Conservation (phyloP, 2,329 filamentous ascomycete species). For the Paracamarosporium sp. region DNA sequence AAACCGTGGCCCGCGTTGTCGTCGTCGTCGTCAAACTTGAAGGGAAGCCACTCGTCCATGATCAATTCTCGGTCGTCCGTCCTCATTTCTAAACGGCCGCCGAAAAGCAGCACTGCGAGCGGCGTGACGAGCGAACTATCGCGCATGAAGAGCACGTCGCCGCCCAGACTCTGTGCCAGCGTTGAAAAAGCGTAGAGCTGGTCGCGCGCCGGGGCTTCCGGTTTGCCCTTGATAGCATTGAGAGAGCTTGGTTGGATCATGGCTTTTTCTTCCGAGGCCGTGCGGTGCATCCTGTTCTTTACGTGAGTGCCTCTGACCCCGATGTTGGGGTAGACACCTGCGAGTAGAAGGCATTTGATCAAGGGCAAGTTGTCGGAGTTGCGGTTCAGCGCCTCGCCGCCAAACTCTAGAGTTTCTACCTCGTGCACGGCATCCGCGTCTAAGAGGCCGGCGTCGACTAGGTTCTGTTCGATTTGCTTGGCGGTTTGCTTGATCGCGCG, state of each 20-base stretch:
- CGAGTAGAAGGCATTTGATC: constrained; percentile 6
- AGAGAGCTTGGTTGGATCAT: neutral
- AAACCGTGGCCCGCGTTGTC: neutral
- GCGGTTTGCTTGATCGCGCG: neutral
- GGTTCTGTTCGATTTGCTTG: neutral
- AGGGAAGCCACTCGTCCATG: constrained; percentile 3
- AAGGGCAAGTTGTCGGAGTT: constrained; percentile 3
- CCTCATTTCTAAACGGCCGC: neutral
- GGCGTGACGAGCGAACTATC: constrained; percentile 3
- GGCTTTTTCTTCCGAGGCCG: neutral
- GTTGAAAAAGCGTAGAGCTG: constrained; percentile 1
- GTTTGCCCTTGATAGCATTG: neutral
- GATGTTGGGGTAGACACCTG: constrained; percentile 8
- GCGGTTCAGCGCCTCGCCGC: constrained; percentile 1
- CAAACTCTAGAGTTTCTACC: neutral
- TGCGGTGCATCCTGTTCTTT: neutral
- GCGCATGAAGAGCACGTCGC: neutral
- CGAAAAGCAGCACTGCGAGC: constrained; percentile 4
- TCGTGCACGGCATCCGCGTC: neutral
- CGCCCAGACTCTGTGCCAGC: neutral
- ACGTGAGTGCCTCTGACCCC: neutral
- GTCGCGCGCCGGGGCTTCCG: neutral
- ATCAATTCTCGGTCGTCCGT: neutral
- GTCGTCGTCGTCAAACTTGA: neutral
- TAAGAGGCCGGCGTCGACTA: neutral